phyloP scores from a whole-genome alignment of 106 monocot genomes.

The Dioscorea alata region DNA sequence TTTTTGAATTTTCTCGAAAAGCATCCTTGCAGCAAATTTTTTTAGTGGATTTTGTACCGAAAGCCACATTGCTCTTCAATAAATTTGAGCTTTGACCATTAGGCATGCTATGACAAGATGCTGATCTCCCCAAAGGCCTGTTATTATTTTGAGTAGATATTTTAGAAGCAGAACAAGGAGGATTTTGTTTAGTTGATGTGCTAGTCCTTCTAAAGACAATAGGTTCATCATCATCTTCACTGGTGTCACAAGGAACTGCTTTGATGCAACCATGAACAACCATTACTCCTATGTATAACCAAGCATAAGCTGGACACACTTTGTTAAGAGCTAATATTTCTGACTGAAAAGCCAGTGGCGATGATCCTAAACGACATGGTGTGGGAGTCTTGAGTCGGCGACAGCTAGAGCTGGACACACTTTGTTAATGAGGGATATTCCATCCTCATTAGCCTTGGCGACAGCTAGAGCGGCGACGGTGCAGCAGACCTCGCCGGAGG shows the following conservation, averaged over 20 bases:
- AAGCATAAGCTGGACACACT: too few species aligned
- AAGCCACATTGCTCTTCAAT: constrained; percentile 15
- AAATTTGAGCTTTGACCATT: constrained; percentile 9
- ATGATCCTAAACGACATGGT: too few species aligned
- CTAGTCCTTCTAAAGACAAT: constrained; percentile 36
- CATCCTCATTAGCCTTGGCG: too few species aligned
- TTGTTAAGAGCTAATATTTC: too few species aligned
- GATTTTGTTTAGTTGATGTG: constrained; percentile 20
- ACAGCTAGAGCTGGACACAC: too few species aligned
- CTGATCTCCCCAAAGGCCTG: constrained; percentile 2
- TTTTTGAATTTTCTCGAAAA: constrained; percentile 19
- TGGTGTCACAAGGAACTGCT: constrained; percentile 4
- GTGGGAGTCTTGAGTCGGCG: too few species aligned
- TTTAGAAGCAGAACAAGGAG: constrained; percentile 23
- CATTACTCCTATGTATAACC: background rate
- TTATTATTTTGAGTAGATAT: constrained; percentile 24
- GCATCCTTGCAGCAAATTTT: constrained; percentile 26
- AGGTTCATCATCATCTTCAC: constrained; percentile 53
- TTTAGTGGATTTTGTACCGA: constrained; percentile 5
- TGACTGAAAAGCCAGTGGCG: too few species aligned
- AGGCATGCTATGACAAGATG: constrained; percentile 5
- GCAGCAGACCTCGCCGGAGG: too few species aligned
- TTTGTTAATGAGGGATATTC: too few species aligned
- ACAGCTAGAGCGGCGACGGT: too few species aligned
- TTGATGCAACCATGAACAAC: constrained; percentile 5